These are phyloP conservation scores for Backusella australiensis DNA, from an alignment of 192 early-diverging fungal species.

Conservation along the genomic window DNA sequence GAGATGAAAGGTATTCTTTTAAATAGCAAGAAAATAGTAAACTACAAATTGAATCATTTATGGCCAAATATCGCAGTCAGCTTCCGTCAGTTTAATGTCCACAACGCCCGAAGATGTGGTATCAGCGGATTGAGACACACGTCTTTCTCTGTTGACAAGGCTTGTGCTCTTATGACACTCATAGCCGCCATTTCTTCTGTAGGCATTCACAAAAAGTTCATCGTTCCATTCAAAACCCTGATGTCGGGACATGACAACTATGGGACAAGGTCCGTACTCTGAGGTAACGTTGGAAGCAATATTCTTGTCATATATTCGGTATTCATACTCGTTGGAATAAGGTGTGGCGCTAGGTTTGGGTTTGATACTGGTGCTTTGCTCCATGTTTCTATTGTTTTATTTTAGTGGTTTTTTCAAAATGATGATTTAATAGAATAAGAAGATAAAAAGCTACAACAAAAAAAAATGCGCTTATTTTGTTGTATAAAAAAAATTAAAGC, in stretches of 20 bases:
- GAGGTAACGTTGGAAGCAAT: not conserved
- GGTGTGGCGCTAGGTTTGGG: not conserved
- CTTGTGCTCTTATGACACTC: constrained; percentile 22
- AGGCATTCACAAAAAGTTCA: constrained; percentile 24
- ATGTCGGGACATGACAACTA: constrained; percentile 30
- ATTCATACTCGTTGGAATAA: constrained; percentile 21
- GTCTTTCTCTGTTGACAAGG: not conserved
- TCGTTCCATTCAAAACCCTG: constrained; percentile 38
- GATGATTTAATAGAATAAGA: not conserved
- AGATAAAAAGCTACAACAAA: not conserved
- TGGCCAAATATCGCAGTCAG: constrained; percentile 28
- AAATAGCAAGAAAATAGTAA: not conserved
- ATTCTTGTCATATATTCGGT: constrained; percentile 15
- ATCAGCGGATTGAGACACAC: not conserved
- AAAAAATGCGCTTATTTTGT: not conserved
- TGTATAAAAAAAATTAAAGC: not conserved
- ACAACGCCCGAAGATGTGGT: constrained; percentile 9
- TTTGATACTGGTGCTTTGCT: not conserved
- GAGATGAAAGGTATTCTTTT: not conserved
- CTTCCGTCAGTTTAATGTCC: constrained; percentile 19
- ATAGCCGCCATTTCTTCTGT: constrained; percentile 18
- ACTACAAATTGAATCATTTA: not conserved
- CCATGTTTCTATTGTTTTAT: not conserved
- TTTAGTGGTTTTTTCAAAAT: not conserved
- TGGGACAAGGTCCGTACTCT: constrained; percentile 20